A percentile compares a stretch with the other conserved stretches of the same genome.
Conservation (phyloP, 2,329 filamentous ascomycete genomes). For the Fusarium sublunatum region DNA sequence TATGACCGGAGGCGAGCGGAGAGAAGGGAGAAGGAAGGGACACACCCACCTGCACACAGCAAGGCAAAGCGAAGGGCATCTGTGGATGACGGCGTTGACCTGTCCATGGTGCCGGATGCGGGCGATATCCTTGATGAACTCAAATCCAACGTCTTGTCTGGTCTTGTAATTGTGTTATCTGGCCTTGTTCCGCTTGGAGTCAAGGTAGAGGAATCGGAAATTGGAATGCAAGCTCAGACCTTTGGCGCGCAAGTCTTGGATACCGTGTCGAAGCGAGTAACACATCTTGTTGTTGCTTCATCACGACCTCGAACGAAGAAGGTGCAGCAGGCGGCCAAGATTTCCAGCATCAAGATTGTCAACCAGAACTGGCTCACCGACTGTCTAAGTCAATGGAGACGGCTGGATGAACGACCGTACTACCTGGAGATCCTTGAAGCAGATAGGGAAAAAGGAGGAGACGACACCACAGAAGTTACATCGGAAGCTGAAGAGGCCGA, state of each 20-base stretch:
- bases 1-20: slow-evolving; percentile 71
- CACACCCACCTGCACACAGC: slow-evolving; percentile 51
- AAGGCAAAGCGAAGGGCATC: slow-evolving; percentile 48
- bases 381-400: slow-evolving; percentile 85
- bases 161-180: slow-evolving; percentile 85
- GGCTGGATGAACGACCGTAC: slow-evolving; percentile 81
- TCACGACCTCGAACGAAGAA: slow-evolving; percentile 85
- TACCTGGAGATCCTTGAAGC: slow-evolving; percentile 79
- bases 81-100: slow-evolving; percentile 57
- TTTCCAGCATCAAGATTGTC: slow-evolving; percentile 88
- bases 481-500: slow-evolving; percentile 48
- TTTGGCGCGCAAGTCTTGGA: slow-evolving; percentile 79
- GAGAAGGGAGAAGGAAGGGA: slow-evolving; percentile 50
- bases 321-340: slow-evolving; percentile 84
- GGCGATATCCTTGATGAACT: slow-evolving; percentile 85
- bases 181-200: slow-evolving; percentile 87
- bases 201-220: slow-evolving; percentile 83
- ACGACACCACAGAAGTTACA: slow-evolving; percentile 48
- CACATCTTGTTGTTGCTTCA: slow-evolving; percentile 79
- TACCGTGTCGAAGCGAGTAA: slow-evolving; percentile 71
- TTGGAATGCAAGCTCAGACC: slow-evolving; percentile 84
- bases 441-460: slow-evolving; percentile 61
- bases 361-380: slow-evolving; percentile 90
- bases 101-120: slow-evolving; percentile 79
- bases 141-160: slow-evolving; percentile 80